Evolutionary conservation across 257 asterid genomes (phyloP), one percentile per base, ranked within the genome.

Genomic region (Solanum pimpinellifolium): DNA sequence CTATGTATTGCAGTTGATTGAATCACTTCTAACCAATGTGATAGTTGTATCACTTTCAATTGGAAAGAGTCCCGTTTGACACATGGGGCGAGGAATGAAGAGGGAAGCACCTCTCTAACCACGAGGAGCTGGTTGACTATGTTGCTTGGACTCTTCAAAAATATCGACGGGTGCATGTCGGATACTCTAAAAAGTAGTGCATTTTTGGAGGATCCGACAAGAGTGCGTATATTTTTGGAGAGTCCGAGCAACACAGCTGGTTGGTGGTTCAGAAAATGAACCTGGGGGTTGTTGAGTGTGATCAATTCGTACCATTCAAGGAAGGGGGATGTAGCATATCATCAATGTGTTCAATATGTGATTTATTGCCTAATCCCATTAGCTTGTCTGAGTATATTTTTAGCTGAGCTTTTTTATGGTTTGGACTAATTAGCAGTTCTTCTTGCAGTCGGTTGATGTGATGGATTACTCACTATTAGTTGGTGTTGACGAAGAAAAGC

Each of bases 401-500:
- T 78, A 78, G 65, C 1, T 25, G 65, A 44, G 49, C 1, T 3
- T 42, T 77, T 4, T 39, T 74, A 25, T 78, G 84, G 83, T 42
- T 29, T 81, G 62, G 84, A 52, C 83, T 80, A 66, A 80, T 68
- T 78, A 5, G 73, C 42, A 11, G 44, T 41, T 86, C 44, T 37
- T 81, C 29, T 66, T 80, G 89, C 98, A 97, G 99, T 83, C 75
- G 3, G 86, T 65, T 83, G 75, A 83, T 59, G 86, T 83, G 75
- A 83, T 83, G 86, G 86, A 83, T 83, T 83, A 83, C 74, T 83
- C 75, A 23, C 72, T 83, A 39, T 33, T 56, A 11, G 75, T 83
- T 35, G 99, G 99, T 44, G 92, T 95, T 13, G 99, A 97, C 75
- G 94, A 95, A 83, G 86, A 83, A 72, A 83, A 83, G 21, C 75